Evolutionary conservation across 495 filamentous ascomycete species (phyloP).

Genomic region (Trichoderma orchidacearum): DNA sequence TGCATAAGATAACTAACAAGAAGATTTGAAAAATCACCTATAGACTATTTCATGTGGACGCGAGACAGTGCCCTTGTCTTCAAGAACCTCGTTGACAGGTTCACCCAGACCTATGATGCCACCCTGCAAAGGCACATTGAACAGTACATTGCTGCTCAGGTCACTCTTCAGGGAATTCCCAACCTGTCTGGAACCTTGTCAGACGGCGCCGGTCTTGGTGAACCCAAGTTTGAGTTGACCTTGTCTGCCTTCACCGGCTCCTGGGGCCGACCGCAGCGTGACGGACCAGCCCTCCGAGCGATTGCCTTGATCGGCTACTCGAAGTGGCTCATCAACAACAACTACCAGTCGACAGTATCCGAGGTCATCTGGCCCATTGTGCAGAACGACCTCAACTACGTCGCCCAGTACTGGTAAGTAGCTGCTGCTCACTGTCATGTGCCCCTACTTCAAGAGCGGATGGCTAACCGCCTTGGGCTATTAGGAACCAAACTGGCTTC

Average conservation of each 20-base stretch:
- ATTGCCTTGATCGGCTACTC: slow-evolving; percentile 39
- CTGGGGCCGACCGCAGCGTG: slow-evolving; percentile 62
- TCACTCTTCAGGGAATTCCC: slow-evolving; percentile 44
- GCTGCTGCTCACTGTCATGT: not conserved
- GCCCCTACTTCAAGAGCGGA: no score
- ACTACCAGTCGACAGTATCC: slow-evolving; percentile 24
- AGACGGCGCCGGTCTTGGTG: slow-evolving; percentile 39
- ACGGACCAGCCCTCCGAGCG: slow-evolving; percentile 57
- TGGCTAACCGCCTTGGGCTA: not conserved
- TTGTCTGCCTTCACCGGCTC: slow-evolving; percentile 43
- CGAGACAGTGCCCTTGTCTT: slow-evolving; percentile 53
- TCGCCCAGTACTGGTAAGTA: slow-evolving; percentile 50
- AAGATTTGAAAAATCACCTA: no score
- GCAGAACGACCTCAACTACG: slow-evolving; percentile 55
- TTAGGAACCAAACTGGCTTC: slow-evolving; percentile 44
- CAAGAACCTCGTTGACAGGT: slow-evolving; percentile 45
- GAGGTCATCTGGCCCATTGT: slow-evolving; percentile 46
- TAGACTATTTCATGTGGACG: slow-evolving; percentile 58
- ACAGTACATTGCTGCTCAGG: slow-evolving; percentile 42
- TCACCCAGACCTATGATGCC: slow-evolving; percentile 38
- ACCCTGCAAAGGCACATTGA: slow-evolving; percentile 39
- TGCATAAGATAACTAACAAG: no score
- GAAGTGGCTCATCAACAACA: slow-evolving; percentile 33
- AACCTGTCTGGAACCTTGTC: slow-evolving; percentile 45
- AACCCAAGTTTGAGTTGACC: slow-evolving; percentile 49